Evolutionary conservation across 352 stramenopile genomes (phyloP).

Genomic region (Globisporangium uncinulatum): DNA sequence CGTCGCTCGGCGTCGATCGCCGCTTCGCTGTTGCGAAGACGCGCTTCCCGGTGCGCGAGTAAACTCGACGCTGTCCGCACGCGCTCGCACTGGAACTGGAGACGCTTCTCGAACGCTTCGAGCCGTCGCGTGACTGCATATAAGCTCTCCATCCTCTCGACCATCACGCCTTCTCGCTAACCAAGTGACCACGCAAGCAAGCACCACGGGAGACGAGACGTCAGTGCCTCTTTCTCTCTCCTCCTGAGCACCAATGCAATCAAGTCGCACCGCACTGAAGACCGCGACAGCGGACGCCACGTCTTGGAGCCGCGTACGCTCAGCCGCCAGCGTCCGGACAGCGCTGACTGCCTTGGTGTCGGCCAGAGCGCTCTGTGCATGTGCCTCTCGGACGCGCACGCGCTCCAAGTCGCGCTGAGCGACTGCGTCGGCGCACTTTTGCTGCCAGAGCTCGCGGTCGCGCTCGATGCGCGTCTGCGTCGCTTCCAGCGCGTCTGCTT

Average conservation of each 20-base stretch:
- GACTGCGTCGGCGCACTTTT: slow-evolving; percentile 42
- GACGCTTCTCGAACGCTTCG: slow-evolving; percentile 30
- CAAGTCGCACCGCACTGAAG: slow-evolving; percentile 32
- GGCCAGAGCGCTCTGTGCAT: slow-evolving; percentile 19
- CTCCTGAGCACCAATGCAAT: background rate
- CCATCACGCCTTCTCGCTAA: slow-evolving; percentile 31
- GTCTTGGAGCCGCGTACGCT: slow-evolving; percentile 39
- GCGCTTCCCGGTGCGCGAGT: slow-evolving; percentile 43
- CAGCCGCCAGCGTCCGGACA: slow-evolving; percentile 38
- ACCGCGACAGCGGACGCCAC: slow-evolving; percentile 36
- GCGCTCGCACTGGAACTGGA: slow-evolving; percentile 32
- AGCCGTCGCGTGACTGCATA: slow-evolving; percentile 22
- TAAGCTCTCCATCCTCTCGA: slow-evolving; percentile 42
- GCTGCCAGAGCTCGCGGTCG: slow-evolving; percentile 42
- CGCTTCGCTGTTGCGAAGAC: slow-evolving; percentile 61
- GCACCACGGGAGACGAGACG: background rate
- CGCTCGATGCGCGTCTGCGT: slow-evolving; percentile 14
- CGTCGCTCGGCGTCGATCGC: slow-evolving; percentile 40
- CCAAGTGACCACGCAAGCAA: background rate
- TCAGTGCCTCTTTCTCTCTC: no score
- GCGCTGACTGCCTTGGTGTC: slow-evolving; percentile 40
- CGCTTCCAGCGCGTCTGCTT: slow-evolving; percentile 12
- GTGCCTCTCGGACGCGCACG: slow-evolving; percentile 22
- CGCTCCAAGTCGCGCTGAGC: slow-evolving; percentile 58
- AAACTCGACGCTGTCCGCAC: slow-evolving; percentile 34